Percentiles rank a stretch among this genome's conserved stretches.
Conservation (phyloP, 176 grass and related monocot genomes). For the Zoysia pacifica region DNA sequence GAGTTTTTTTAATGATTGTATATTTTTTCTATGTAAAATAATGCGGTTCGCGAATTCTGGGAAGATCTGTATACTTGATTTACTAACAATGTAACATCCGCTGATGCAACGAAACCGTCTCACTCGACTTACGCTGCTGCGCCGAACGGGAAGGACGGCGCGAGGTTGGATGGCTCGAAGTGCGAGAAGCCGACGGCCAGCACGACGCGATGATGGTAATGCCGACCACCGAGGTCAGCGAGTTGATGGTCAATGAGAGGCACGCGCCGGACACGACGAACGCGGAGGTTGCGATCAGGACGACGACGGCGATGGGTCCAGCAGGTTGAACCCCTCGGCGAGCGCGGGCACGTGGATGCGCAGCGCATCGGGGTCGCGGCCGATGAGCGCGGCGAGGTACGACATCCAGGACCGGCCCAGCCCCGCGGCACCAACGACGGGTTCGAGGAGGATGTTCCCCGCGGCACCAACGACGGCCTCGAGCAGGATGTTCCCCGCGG, state of each 20-base stretch:
- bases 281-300: conserved; percentile 39
- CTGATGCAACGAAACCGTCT: no score
- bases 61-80: no score
- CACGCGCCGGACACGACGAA: conserved; percentile 43
- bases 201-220: conserved; percentile 49
- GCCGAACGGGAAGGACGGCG: conserved; percentile 52
- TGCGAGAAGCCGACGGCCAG: conserved; percentile 46
- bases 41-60: no score
- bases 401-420: conserved; percentile 59
- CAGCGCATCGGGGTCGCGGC: conserved; percentile 45
- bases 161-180: conserved; percentile 44
- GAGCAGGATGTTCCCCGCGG: no score
- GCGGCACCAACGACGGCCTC: conserved; percentile 7
- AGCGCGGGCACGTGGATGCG: conserved; percentile 45
- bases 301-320: conserved; percentile 52
- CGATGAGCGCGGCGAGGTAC: conserved; percentile 55
- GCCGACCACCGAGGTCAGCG: conserved; percentile 26
- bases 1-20: no score
- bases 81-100: no score
- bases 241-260: conserved; percentile 46
- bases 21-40: no score
- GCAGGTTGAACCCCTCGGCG: conserved; percentile 48
- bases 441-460: conserved; percentile 59
- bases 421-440: conserved; percentile 45
- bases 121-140: neutral